These are phyloP conservation scores for Diutina sp. DNA, from an alignment of 1,139 yeast genomes.

Conservation along the genomic window DNA sequence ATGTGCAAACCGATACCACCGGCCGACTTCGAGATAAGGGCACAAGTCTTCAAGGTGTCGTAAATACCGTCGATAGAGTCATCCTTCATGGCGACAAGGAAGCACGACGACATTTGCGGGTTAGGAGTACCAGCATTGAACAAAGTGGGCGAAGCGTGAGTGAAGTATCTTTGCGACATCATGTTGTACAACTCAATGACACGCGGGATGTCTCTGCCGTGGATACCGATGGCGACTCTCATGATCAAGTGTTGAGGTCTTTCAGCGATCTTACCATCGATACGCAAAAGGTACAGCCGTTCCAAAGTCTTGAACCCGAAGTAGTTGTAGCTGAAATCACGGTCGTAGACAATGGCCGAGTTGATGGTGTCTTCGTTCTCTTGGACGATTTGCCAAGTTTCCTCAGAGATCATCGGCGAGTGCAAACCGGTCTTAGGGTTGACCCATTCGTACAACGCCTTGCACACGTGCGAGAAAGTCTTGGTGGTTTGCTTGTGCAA, in stretches of 20 bases:
- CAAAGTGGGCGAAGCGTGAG: conserved; percentile 45
- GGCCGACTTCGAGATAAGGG: conserved; percentile 43
- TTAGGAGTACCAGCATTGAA: conserved; percentile 41
- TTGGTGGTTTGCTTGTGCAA: conserved; percentile 90
- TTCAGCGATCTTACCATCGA: conserved; percentile 25
- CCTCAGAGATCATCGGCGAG: conserved; percentile 74
- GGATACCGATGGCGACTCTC: conserved; percentile 43
- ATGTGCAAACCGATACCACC: conserved; percentile 51
- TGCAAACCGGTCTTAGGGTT: conserved; percentile 62
- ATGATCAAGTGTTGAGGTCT: conserved; percentile 39
- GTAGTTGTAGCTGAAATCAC: conserved; percentile 38
- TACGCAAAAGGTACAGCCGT: conserved; percentile 29
- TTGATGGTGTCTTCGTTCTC: conserved; percentile 59
- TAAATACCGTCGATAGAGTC: conserved; percentile 50
- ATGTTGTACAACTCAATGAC: conserved; percentile 36
- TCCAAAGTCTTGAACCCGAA: conserved; percentile 43
- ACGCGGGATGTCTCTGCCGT: conserved; percentile 22
- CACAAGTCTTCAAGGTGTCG: conserved; percentile 40
- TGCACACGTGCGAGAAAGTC: conserved; percentile 70
- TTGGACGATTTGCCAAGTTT: conserved; percentile 50
- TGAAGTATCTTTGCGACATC: conserved; percentile 38
- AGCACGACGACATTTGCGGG: conserved; percentile 40
- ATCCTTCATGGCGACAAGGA: conserved; percentile 42
- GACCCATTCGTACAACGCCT: conserved; percentile 51
- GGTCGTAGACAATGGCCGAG: conserved; percentile 67